Conservation (phyloP, 2,329 filamentous ascomycete species). For the Aaosphaeria pasadenensis region DNA sequence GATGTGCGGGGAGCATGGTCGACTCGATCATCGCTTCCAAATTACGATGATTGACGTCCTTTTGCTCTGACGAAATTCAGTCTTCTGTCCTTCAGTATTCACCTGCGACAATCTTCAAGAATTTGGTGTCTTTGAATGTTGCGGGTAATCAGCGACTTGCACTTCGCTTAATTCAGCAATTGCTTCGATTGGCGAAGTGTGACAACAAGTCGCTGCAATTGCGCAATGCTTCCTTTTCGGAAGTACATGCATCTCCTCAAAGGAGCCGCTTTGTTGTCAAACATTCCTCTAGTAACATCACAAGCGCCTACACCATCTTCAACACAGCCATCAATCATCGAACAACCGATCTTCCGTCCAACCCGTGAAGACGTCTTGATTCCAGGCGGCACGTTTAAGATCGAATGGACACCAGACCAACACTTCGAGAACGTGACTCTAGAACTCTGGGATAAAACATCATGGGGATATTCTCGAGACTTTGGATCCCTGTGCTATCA, state of each 20-base stretch:
- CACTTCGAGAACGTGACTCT: constrained; percentile 13
- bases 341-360: constrained; percentile 10
- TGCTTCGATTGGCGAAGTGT: too few relatives aligned
- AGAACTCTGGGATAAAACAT: constrained; percentile 16
- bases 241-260: too few relatives aligned
- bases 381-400: constrained; percentile 8
- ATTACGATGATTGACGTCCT: too few relatives aligned
- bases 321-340: constrained; percentile 6
- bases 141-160: too few relatives aligned
- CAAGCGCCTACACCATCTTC: constrained; percentile 2
- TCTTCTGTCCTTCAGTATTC: too few relatives aligned
- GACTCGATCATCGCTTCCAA: too few relatives aligned
- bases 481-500: constrained; percentile 12
- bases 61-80: too few relatives aligned
- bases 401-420: constrained; percentile 7
- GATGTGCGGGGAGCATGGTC: not conserved
- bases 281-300: constrained; percentile 56
- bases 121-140: too few relatives aligned
- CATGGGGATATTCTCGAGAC: constrained; percentile 10
- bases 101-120: too few relatives aligned
- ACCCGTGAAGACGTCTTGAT: constrained; percentile 3
- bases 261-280: constrained; percentile 38
- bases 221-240: too few relatives aligned
- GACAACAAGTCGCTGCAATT: too few relatives aligned
- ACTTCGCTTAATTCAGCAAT: too few relatives aligned